Base-by-base conservation (phyloP, 257 asterid genomes). In the Paraleonurus japonicus region DNA sequence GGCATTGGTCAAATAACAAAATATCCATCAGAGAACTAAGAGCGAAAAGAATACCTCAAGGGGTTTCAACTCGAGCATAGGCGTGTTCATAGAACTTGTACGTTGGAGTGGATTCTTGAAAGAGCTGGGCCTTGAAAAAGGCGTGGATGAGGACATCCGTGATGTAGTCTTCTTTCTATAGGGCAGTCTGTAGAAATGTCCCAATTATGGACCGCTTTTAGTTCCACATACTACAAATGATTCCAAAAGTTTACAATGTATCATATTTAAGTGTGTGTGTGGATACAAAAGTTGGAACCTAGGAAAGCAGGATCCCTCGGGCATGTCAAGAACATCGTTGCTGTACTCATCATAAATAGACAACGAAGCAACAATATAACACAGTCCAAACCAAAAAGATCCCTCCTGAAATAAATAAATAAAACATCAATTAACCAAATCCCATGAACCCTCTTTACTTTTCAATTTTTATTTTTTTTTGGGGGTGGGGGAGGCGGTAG, bases 251-350 rank as follows among this genome's bases (percentile, higher is more conserved):
- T 23, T 45, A 30, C 24, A n/a, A 19, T 12, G 30, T 6, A 22
- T 9, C 6, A 7, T 47, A 9, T 62, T 19, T 64, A 10, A 27
- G 37, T 30, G 16, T 22, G 7, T 10, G 10, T 22, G 7, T 10
- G 10, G 15, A 45, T 4, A 37, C 1, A 51, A 35, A 63, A 67
- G 39, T 69, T 9, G 2, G 80, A 72, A 95, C 99, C 98, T 92
- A 41, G 95, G 97, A 67, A 89, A 86, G 89, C 98, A 92, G 72
- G 98, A 88, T 37, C 99, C 99, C 81, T 95, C 99, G 1, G 92
- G 86, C 96, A 89, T 81, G 81, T 95, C 98, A 19, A 95, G 95
- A 65, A 95, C 70, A 79, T 95, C 99, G 7, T 92, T 95, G 89
- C 96, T 89, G 78, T 95, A 95, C 65, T 95, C 99, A 43, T 95